phyloP scores from a whole-genome alignment of 257 asterid species.

The Plantago ovata region DNA sequence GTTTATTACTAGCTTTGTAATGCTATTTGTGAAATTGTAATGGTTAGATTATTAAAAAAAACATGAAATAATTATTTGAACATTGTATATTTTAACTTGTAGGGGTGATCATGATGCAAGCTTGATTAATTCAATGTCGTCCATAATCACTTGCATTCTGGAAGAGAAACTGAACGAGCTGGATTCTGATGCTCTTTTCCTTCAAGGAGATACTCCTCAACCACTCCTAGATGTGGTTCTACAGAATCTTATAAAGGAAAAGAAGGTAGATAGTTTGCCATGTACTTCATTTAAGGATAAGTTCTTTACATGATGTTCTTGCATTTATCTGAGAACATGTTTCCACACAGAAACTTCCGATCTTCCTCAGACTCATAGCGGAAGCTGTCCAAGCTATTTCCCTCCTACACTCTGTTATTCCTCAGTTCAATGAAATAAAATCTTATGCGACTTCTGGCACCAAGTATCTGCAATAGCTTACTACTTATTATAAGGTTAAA shows the following conservation, averaged over 20 bases:
- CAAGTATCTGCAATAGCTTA: no score
- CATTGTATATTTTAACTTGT: slow-evolving; percentile 22
- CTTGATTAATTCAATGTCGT: slow-evolving; percentile 57
- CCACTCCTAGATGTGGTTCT: slow-evolving; percentile 68
- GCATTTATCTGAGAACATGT: not conserved
- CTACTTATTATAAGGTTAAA: no score
- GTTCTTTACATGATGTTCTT: slow-evolving; percentile 6
- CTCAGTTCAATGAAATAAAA: no score
- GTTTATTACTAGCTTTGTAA: not conserved
- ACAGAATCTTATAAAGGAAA: slow-evolving; percentile 61
- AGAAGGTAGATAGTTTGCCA: slow-evolving; percentile 37
- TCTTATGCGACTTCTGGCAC: no score
- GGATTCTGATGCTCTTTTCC: slow-evolving; percentile 34
- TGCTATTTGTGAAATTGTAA: not conserved
- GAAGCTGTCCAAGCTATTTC: no score
- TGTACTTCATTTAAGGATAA: not conserved
- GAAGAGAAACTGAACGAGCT: slow-evolving; percentile 51
- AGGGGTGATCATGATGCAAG: slow-evolving; percentile 74
- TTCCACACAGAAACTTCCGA: no score
- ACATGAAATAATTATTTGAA: slow-evolving; percentile 12
- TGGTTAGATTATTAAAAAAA: not conserved
- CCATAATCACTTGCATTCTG: slow-evolving; percentile 53
- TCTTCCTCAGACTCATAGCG: no score
- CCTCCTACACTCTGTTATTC: no score
- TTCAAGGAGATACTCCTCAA: slow-evolving; percentile 39